A percentile compares a stretch with the other conserved stretches of the same genome.
Conservation (phyloP, 2,329 filamentous ascomycete genomes). For the Seiridium cupressi region DNA sequence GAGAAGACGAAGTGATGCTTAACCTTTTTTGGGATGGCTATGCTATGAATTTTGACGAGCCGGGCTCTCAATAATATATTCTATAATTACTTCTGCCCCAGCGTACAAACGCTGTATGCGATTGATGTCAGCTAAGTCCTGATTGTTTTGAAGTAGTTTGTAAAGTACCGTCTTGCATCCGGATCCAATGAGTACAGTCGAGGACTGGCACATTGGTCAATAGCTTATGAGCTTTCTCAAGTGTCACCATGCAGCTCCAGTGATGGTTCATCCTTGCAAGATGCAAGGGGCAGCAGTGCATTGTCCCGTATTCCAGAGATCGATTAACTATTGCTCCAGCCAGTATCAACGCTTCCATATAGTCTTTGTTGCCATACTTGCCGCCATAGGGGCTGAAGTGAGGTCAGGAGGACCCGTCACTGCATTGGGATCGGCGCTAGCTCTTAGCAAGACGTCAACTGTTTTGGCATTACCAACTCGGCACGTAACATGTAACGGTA, state of each 20-base stretch:
- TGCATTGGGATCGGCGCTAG: neutral
- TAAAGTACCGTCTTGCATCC: too few species aligned
- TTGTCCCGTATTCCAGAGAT: too few species aligned
- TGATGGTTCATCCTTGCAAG: too few species aligned
- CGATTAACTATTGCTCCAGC: neutral
- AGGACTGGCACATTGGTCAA: too few species aligned
- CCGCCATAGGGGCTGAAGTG: neutral
- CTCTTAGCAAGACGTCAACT: neutral
- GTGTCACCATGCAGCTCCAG: too few species aligned
- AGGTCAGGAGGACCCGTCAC: neutral
- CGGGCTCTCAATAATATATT: neutral
- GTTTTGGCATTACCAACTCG: neutral
- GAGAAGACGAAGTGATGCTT: conserved; percentile 4
- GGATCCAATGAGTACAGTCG: too few species aligned
- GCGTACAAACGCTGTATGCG: too few species aligned
- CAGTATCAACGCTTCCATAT: neutral
- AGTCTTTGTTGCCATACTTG: neutral
- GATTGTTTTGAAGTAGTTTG: too few species aligned
- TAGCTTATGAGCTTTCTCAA: too few species aligned
- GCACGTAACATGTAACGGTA: neutral
- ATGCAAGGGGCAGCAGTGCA: too few species aligned
- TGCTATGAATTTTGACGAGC: conserved; percentile 1
- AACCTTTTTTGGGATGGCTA: conserved; percentile 6
- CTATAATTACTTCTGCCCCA: neutral
- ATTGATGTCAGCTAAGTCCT: too few species aligned